A percentile compares a stretch with the other conserved stretches of the same genome.
These are phyloP conservation scores for Ramicandelaber brevisporus DNA, from an alignment of 192 early-diverging fungal genomes.

Conservation along the genomic window DNA sequence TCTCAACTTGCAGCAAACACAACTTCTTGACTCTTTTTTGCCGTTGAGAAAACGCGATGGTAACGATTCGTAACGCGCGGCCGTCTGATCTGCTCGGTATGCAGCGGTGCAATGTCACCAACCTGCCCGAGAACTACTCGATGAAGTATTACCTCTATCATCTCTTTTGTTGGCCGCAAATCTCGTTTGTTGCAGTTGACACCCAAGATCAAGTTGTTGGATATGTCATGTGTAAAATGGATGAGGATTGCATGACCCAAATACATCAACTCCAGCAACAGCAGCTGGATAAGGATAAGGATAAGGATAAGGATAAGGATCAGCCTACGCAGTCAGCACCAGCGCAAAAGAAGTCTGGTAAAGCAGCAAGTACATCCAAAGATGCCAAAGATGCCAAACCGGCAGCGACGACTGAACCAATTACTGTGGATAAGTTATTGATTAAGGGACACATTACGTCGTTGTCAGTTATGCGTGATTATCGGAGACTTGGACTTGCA, in stretches of 20 bases:
- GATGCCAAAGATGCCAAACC: too few relatives aligned
- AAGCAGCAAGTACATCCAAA: neutral
- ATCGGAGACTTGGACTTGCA: conserved; percentile 85
- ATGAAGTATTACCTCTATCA: conserved; percentile 97
- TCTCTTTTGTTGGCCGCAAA: conserved; percentile 60
- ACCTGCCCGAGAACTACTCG: conserved; percentile 98
- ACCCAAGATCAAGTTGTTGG: conserved; percentile 79
- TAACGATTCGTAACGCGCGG: too few relatives aligned
- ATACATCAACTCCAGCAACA: neutral
- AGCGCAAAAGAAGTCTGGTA: neutral
- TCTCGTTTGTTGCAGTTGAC: conserved; percentile 88
- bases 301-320: too few relatives aligned
- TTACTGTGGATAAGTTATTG: too few relatives aligned
- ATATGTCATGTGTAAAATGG: conserved; percentile 96
- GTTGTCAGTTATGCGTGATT: conserved; percentile 87
- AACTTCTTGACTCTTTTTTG: too few relatives aligned
- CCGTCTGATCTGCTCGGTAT: conserved; percentile 79
- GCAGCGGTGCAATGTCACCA: conserved; percentile 91
- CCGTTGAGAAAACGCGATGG: too few relatives aligned
- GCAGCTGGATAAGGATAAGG: too few relatives aligned
- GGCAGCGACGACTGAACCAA: too few relatives aligned
- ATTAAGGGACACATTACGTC: conserved; percentile 98
- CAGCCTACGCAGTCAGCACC: too few relatives aligned
- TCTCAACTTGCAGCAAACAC: too few relatives aligned
- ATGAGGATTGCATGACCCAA: too few relatives aligned